Evolutionary conservation across 441 rosid genomes (phyloP).

Genomic region (Pelargonium citronellum): DNA sequence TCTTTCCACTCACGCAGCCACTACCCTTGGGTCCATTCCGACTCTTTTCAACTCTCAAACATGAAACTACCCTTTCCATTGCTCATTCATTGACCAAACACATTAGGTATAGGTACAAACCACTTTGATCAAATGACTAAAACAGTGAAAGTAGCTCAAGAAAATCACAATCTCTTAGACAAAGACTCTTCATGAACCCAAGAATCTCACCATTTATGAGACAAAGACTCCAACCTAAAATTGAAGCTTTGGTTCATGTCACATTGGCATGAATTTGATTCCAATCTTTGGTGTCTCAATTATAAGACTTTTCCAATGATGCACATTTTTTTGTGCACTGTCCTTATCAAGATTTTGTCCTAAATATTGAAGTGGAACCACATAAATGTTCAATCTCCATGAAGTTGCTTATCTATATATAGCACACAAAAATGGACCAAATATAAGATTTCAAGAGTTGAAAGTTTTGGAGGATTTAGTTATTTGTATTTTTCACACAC

Average conservation of each 20-base stretch:
- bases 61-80: too few relatives aligned
- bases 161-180: background rate
- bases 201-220: background rate
- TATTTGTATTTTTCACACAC: background rate
- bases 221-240: background rate
- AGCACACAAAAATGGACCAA: background rate
- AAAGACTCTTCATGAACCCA: background rate
- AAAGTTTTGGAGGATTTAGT: background rate
- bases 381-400: too few relatives aligned
- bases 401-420: background rate
- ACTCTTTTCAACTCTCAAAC: too few relatives aligned
- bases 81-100: too few relatives aligned
- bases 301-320: too few relatives aligned
- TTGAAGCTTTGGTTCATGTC: background rate
- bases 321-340: too few relatives aligned
- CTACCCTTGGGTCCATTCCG: too few relatives aligned
- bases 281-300: too few relatives aligned
- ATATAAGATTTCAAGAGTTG: background rate
- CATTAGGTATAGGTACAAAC: too few relatives aligned
- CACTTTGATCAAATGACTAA: background rate
- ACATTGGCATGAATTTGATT: background rate
- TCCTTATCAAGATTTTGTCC: too few relatives aligned
- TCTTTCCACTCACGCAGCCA: too few relatives aligned
- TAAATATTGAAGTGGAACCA: too few relatives aligned
- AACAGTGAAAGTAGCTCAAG: background rate